Conservation (phyloP, 495 filamentous ascomycete genomes). For the Hyaloscypha hepaticicola region DNA sequence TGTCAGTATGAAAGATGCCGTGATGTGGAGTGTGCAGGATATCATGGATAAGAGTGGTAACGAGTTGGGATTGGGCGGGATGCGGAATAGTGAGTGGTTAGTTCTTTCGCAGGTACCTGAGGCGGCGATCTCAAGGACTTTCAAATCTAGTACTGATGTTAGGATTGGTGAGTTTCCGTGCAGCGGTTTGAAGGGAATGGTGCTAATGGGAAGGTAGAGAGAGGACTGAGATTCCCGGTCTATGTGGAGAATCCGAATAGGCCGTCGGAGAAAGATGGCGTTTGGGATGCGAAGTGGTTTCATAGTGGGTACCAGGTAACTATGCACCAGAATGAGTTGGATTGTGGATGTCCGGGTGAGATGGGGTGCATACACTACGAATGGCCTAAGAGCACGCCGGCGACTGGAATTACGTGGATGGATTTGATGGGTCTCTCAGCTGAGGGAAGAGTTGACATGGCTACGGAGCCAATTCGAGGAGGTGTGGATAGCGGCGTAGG, state of each 20-base stretch:
- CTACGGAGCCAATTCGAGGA: not conserved
- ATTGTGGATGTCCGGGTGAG: not conserved
- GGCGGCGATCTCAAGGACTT: not conserved
- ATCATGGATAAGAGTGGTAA: not conserved
- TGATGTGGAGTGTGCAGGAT: not conserved
- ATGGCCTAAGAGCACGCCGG: not conserved
- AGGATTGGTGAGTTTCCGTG: not conserved
- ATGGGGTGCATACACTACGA: not conserved
- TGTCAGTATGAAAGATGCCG: not conserved
- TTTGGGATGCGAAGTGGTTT: not conserved
- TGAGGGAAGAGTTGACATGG: not conserved
- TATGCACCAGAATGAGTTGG: not conserved
- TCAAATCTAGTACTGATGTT: not conserved
- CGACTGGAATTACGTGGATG: not conserved
- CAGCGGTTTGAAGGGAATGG: not conserved
- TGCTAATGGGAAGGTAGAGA: not conserved
- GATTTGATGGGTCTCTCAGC: not conserved
- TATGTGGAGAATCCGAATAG: not conserved
- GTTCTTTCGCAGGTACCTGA: not conserved
- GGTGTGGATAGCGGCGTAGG: not conserved
- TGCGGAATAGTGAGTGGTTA: not conserved
- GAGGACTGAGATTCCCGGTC: not conserved
- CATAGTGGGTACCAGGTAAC: not conserved
- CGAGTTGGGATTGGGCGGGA: not conserved
- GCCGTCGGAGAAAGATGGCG: not conserved